phyloP scores from a whole-genome alignment of 2,329 filamentous ascomycete genomes.

The Calonectria naviculata region DNA sequence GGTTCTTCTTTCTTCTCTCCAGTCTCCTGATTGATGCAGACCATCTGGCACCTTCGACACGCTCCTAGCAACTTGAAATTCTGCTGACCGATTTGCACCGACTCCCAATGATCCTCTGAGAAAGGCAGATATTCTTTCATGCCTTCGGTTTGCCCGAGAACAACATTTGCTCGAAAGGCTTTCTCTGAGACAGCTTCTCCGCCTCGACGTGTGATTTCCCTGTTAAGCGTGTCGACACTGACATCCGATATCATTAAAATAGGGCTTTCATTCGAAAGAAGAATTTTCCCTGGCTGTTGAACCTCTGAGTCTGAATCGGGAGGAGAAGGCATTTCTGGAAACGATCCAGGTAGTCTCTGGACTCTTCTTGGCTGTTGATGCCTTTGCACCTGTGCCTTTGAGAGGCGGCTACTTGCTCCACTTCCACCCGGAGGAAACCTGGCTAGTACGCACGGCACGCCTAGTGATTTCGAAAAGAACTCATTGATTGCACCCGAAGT shows the following conservation, averaged over 20 bases:
- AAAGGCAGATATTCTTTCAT: conserved; percentile 68
- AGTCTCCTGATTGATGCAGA: conserved; percentile 90
- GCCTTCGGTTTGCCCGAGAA: conserved; percentile 64
- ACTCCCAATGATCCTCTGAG: conserved; percentile 82
- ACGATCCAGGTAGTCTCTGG: conserved; percentile 61
- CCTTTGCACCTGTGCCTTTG: conserved; percentile 76
- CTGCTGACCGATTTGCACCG: conserved; percentile 72
- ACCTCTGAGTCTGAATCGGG: conserved; percentile 67
- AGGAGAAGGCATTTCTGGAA: conserved; percentile 64
- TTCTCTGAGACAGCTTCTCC: conserved; percentile 75
- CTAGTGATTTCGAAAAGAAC: conserved; percentile 83
- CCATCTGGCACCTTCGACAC: conserved; percentile 94
- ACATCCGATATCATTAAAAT: conserved; percentile 86
- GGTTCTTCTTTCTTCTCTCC: conserved; percentile 85
- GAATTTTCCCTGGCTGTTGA: conserved; percentile 63
- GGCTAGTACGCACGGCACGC: conserved; percentile 84
- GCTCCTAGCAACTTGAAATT: conserved; percentile 80
- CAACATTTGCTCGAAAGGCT: conserved; percentile 90
- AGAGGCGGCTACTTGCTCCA: conserved; percentile 71
- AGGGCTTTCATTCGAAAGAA: conserved; percentile 93
- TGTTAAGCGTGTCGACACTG: conserved; percentile 83
- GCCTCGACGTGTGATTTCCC: conserved; percentile 71
- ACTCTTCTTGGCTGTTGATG: conserved; percentile 54
- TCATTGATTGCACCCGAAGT: conserved; percentile 70
- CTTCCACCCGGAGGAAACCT: conserved; percentile 79